Evolutionary conservation across 179 eudicot species (phyloP), one percentile per base, ranked within the genome.

Genomic region (Spinacia oleracea): DNA sequence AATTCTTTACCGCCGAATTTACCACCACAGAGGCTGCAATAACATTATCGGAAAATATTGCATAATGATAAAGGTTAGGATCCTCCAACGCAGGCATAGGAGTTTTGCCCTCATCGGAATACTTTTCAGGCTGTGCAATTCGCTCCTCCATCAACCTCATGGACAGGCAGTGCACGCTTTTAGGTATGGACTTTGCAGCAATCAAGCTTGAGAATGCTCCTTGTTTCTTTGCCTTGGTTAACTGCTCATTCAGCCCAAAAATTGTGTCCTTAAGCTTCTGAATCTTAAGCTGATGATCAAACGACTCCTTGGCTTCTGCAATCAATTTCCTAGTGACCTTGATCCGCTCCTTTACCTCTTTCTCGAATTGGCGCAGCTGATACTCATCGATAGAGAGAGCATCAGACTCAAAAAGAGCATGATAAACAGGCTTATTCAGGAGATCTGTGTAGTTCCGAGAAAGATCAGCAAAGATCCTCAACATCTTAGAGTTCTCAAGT

Each of bases 91-190:
- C 96, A 0, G 91, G 93, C 64, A 86, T 85, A 18, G 81, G 79
- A 2, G 91, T 81, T 73, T 91, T 90, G 55, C 88, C 93, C 78
- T 90, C 96, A 51, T 94, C 96, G 0, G 89, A 65, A 77, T 94
- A 94, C 85, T 89, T 91, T 34, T 91, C 94, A 0, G 93, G 91
- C 68, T 89, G 83, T 8, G 92, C 89, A 51, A 92, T 90, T 45
- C 97, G 84, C 80, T 94, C 98, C 42, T 94, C 96, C 98, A 94
- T 94, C 85, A 94, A 79, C 85, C 93, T 90, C 93, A 94, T 91
- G 3, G 98, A 87, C 43, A 94, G 77, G 58, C 98, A 94, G 80
- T 91, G 93, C 85, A 94, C 70, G 87, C 97, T 92, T 79, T 93
- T 94, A 11, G 97, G 98, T 67, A 94, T 94, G 3, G 98, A 94